These are phyloP conservation scores for Plectosphaerella cucumerina DNA, from an alignment of 2,329 filamentous ascomycete species.

Conservation along the genomic window DNA sequence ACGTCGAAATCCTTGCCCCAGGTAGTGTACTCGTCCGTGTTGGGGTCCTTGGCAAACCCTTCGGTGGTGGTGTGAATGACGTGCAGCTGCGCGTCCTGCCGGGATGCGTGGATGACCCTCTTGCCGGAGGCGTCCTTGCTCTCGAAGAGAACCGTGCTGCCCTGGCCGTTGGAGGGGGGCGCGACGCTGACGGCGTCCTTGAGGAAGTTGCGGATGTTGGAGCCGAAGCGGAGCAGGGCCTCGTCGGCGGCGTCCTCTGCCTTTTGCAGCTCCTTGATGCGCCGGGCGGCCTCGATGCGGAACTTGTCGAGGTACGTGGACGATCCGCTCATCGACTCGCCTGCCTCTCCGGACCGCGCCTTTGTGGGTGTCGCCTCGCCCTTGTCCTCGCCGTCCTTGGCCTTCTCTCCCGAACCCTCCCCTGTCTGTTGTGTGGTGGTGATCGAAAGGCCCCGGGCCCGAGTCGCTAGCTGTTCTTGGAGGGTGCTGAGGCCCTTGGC, in stretches of 20 bases:
- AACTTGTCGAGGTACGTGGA: slow-evolving; percentile 73
- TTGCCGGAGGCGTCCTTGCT: slow-evolving; percentile 88
- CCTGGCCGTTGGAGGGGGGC: slow-evolving; percentile 55
- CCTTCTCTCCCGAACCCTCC: slow-evolving; percentile 13
- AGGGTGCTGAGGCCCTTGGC: slow-evolving; percentile 74
- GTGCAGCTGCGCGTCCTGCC: slow-evolving; percentile 93
- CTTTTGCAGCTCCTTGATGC: slow-evolving; percentile 81
- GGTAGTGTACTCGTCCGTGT: slow-evolving; percentile 65
- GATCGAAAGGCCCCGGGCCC: slow-evolving; percentile 70
- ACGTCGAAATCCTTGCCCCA: slow-evolving; percentile 76
- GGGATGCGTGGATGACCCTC: slow-evolving; percentile 88
- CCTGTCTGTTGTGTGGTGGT: slow-evolving; percentile 31
- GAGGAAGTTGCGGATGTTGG: slow-evolving; percentile 84
- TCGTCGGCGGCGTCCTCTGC: slow-evolving; percentile 97
- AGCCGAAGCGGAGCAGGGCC: slow-evolving; percentile 85
- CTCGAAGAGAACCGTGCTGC: slow-evolving; percentile 77
- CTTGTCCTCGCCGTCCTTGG: slow-evolving; percentile 21
- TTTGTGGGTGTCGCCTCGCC: slow-evolving; percentile 43
- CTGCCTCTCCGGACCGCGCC: slow-evolving; percentile 30
- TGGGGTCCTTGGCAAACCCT: slow-evolving; percentile 78
- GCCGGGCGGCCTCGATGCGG: slow-evolving; percentile 71
- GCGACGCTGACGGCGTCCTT: slow-evolving; percentile 86
- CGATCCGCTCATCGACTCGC: slow-evolving; percentile 38
- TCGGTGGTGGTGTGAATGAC: slow-evolving; percentile 85
- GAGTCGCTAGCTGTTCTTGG: slow-evolving; percentile 62